phyloP scores from a whole-genome alignment of 345 rosid genomes.

The Arabidopsis arenosa region DNA sequence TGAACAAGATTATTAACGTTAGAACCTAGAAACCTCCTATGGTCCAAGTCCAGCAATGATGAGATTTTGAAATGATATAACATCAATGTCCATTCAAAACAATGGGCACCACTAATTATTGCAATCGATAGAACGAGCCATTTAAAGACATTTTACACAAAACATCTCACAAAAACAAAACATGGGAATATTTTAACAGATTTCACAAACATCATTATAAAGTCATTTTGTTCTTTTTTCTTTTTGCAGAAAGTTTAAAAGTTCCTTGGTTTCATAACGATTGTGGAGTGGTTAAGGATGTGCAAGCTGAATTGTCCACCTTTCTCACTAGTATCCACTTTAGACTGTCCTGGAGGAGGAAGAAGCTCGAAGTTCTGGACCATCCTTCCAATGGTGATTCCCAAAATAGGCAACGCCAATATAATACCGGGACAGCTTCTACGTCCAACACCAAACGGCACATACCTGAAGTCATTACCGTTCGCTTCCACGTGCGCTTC shows the following conservation, averaged over 20 bases:
- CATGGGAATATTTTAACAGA: constrained; percentile 36
- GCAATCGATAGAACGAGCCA: background rate
- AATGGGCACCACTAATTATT: constrained; percentile 33
- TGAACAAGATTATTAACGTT: background rate
- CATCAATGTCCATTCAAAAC: constrained; percentile 24
- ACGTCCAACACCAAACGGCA: constrained; percentile 97
- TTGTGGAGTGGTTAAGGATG: constrained; percentile 89
- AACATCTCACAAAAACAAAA: constrained; percentile 10
- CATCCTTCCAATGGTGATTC: constrained; percentile 83
- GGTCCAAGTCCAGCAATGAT: constrained; percentile 10
- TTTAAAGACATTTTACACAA: constrained; percentile 36
- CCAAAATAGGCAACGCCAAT: constrained; percentile 90
- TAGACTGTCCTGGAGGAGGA: constrained; percentile 90
- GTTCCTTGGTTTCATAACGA: constrained; percentile 83
- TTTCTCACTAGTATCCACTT: constrained; percentile 82
- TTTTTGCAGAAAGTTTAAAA: constrained; percentile 27
- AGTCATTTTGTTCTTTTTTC: constrained; percentile 13
- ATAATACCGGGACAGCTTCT: constrained; percentile 99
- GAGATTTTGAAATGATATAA: constrained; percentile 6
- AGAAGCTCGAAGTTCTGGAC: constrained; percentile 95
- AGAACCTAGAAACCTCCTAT: background rate
- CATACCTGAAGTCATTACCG: constrained; percentile 91
- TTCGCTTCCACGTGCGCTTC: constrained; percentile 91
- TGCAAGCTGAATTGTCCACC: constrained; percentile 98
- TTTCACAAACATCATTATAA: constrained; percentile 35